Conservation (phyloP, 1,284 basidiomycete species). For the Ganoderma lucidum region DNA sequence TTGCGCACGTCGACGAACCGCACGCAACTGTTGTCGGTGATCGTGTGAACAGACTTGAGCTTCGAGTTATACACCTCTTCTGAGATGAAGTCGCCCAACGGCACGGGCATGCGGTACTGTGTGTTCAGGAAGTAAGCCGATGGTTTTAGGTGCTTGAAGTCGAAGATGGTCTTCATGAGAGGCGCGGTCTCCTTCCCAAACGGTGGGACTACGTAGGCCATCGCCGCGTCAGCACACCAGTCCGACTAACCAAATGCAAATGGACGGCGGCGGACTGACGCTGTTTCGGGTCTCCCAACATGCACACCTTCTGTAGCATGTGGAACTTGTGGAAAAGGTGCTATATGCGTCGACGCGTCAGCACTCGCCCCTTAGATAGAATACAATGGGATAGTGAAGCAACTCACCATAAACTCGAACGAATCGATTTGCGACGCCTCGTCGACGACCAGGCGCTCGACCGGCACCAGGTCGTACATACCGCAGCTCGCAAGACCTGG, state of each 20-base stretch:
- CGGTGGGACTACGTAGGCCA: slow-evolving; percentile 50
- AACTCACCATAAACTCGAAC: slow-evolving; percentile 27
- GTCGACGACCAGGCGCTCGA: slow-evolving; percentile 52
- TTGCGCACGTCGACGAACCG: slow-evolving; percentile 51
- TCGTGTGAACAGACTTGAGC: slow-evolving; percentile 47
- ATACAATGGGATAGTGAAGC: not conserved
- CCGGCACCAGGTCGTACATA: slow-evolving; percentile 46
- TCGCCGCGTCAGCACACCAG: not conserved
- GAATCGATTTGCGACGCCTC: slow-evolving; percentile 58
- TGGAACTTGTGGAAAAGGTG: slow-evolving; percentile 48
- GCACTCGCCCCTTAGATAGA: not conserved
- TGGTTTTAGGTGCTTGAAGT: slow-evolving; percentile 48
- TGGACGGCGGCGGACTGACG: slow-evolving; percentile 36
- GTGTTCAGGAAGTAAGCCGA: slow-evolving; percentile 49
- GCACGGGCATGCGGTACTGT: slow-evolving; percentile 54
- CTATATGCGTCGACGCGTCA: slow-evolving; percentile 17
- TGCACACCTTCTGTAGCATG: slow-evolving; percentile 44
- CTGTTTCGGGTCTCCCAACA: slow-evolving; percentile 60
- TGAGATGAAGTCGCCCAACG: slow-evolving; percentile 59
- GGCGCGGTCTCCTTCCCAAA: slow-evolving; percentile 50
- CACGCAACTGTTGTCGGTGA: slow-evolving; percentile 37
- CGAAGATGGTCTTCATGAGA: slow-evolving; percentile 53
- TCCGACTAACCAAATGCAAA: not conserved
- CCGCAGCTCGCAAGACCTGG: slow-evolving; percentile 28
- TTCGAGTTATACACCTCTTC: slow-evolving; percentile 48